These are phyloP conservation scores for Pestalotiopsis sp. DNA, from an alignment of 2,329 filamentous ascomycete species.

Conservation along the genomic window DNA sequence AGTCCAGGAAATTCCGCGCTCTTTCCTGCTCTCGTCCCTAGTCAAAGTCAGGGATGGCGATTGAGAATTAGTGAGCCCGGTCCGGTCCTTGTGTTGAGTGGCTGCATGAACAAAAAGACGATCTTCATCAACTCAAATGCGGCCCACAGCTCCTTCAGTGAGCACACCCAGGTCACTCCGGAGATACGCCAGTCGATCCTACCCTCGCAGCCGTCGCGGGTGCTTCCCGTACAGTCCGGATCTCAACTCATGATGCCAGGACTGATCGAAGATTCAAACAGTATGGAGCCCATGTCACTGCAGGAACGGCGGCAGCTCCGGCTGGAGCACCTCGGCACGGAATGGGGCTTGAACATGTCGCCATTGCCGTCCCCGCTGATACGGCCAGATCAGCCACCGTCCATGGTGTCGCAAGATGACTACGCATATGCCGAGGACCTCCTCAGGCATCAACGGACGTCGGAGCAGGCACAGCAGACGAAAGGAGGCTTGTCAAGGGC, in stretches of 20 bases:
- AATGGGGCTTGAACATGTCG: slow-evolving; percentile 51
- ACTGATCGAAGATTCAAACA: slow-evolving; percentile 12
- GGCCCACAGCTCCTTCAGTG: neutral
- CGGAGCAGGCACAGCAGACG: slow-evolving; percentile 35
- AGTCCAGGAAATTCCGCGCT: neutral
- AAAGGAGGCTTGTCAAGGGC: slow-evolving; percentile 45
- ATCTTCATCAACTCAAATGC: neutral
- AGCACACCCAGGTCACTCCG: neutral
- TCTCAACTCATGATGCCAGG: slow-evolving; percentile 16
- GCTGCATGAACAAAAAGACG: neutral
- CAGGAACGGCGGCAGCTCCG: slow-evolving; percentile 46
- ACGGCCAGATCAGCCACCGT: slow-evolving; percentile 44
- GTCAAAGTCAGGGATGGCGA: neutral
- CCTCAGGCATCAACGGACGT: slow-evolving; percentile 46
- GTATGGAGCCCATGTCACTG: slow-evolving; percentile 25
- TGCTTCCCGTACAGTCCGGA: neutral
- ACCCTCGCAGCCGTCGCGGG: neutral
- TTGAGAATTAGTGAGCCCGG: neutral
- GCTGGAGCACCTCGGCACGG: slow-evolving; percentile 51
- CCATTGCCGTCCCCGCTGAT: slow-evolving; percentile 39
- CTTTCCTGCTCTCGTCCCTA: neutral
- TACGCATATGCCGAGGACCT: slow-evolving; percentile 57
- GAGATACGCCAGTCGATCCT: neutral
- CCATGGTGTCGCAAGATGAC: slow-evolving; percentile 50
- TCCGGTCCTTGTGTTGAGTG: neutral